These are phyloP conservation scores for Picochlorum sp. DNA, from an alignment of 139 green algal species.

Conservation along the genomic window DNA sequence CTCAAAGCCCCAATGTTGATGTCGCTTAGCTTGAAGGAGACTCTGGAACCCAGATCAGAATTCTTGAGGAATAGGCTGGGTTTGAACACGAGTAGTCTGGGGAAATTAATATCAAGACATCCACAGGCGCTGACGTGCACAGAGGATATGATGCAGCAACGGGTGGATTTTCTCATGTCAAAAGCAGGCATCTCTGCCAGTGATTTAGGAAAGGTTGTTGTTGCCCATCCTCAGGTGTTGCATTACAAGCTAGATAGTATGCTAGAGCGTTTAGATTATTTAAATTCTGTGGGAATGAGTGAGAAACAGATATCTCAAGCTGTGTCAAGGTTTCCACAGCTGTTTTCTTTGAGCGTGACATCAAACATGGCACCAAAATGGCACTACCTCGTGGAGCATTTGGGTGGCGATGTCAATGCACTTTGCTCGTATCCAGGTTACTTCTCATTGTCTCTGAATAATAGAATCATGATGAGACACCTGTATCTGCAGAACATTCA, in stretches of 20 bases:
- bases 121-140: conserved; percentile 54
- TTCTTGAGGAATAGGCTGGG: conserved; percentile 33
- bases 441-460: conserved; percentile 53
- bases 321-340: conserved; percentile 42
- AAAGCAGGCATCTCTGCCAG: conserved; percentile 22
- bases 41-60: conserved; percentile 32
- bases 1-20: conserved; percentile 36
- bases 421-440: conserved; percentile 56
- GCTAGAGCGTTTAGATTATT: conserved; percentile 24
- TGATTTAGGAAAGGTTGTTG: conserved; percentile 34
- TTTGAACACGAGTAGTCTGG: conserved; percentile 25
- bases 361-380: conserved; percentile 59
- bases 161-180: conserved; percentile 37
- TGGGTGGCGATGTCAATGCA: conserved; percentile 39
- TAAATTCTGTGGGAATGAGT: conserved; percentile 45
- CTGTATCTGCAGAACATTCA: conserved; percentile 31
- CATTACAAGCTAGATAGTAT: conserved; percentile 52
- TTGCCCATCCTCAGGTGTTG: conserved; percentile 49
- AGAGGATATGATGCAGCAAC: conserved; percentile 38
- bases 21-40: conserved; percentile 40
- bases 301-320: conserved; percentile 29
- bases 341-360: conserved; percentile 49
- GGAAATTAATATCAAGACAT: conserved; percentile 38
- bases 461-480: conserved; percentile 45
- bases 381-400: conserved; percentile 48